Conservation (phyloP, 1,284 basidiomycete species). For the Ganoderma meredithae region DNA sequence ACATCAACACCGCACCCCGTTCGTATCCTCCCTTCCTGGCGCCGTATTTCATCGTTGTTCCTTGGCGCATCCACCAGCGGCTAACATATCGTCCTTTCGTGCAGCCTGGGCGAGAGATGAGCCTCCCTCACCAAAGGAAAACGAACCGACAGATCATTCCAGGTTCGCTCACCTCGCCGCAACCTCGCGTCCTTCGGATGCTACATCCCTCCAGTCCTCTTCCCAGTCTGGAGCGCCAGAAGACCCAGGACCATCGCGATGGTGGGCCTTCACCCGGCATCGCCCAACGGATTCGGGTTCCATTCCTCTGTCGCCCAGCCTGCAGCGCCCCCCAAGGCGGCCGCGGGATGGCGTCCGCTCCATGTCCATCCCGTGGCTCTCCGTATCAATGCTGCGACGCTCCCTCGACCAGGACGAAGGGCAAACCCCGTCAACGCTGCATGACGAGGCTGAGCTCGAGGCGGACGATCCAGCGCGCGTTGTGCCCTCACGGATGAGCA, state of each 20-base stretch:
- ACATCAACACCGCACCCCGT: conserved; percentile 76
- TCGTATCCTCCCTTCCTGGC: conserved; percentile 40
- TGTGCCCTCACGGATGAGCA: conserved; percentile 29
- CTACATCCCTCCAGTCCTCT: conserved; percentile 60
- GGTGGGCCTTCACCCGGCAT: conserved; percentile 68
- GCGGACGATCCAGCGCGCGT: conserved; percentile 20
- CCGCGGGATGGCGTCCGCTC: conserved; percentile 35
- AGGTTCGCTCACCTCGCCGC: conserved; percentile 37
- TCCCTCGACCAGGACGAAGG: conserved; percentile 36
- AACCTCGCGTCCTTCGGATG: conserved; percentile 55
- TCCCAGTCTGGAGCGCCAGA: conserved; percentile 38
- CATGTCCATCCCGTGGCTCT: conserved; percentile 42
- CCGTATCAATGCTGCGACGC: conserved; percentile 37
- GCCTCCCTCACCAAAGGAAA: conserved; percentile 74
- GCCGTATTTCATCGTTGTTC: background rate
- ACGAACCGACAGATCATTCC: conserved; percentile 35
- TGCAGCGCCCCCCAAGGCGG: conserved; percentile 26
- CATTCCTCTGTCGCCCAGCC: conserved; percentile 31
- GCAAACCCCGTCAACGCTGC: conserved; percentile 27
- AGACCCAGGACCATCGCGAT: conserved; percentile 56
- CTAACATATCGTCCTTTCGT: conserved; percentile 23
- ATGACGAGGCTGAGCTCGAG: conserved; percentile 23
- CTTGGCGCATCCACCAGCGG: conserved; percentile 11
- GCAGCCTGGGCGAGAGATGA: conserved; percentile 85
- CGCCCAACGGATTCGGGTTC: conserved; percentile 34